A percentile compares a stretch with the other conserved stretches of the same genome.
Evolutionary conservation across 371 early-diverging fungal species (phyloP).

Genomic region (Blastocladiella emersonii): DNA sequence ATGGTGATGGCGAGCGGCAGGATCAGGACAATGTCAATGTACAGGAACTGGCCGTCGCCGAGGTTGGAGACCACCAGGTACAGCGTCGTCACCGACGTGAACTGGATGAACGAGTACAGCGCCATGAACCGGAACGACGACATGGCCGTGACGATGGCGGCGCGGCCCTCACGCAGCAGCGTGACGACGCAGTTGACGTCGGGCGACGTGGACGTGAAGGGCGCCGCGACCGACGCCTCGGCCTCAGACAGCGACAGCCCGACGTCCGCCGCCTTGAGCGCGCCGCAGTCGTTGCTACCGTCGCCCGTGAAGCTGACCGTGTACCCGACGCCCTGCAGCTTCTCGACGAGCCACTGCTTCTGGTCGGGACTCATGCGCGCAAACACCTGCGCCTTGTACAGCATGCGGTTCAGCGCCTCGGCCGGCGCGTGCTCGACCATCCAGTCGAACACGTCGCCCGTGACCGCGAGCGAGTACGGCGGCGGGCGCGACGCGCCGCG

Average conservation of each 20-base stretch:
- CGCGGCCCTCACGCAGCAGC: conserved; percentile 92
- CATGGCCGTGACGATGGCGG: conserved; percentile 93
- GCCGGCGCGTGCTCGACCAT: conserved; percentile 68
- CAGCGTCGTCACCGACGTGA: conserved; percentile 73
- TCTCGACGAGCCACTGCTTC: conserved; percentile 84
- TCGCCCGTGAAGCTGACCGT: conserved; percentile 98
- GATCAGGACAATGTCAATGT: conserved; percentile 76
- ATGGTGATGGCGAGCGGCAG: conserved; percentile 81
- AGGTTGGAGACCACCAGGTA: conserved; percentile 74
- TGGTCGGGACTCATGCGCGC: conserved; percentile 99
- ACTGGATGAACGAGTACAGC: conserved; percentile 72
- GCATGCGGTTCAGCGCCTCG: conserved; percentile 59
- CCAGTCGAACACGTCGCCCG: conserved; percentile 90
- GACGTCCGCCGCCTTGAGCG: conserved; percentile 94
- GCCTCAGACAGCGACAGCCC: conserved; percentile 95
- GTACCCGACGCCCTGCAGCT: conserved; percentile 71
- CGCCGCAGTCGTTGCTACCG: conserved; percentile 99
- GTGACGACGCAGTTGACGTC: conserved; percentile 86
- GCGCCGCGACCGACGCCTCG: conserved; percentile 95
- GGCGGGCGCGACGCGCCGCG: not conserved
- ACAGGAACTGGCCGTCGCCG: conserved; percentile 78
- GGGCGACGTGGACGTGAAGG: conserved; percentile 78
- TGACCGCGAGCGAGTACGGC: conserved; percentile 70
- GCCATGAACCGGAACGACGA: conserved; percentile 97
- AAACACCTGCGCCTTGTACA: conserved; percentile 83